These are phyloP conservation scores for Picochlorum sp. DNA, from an alignment of 139 green algal genomes.

Conservation along the genomic window DNA sequence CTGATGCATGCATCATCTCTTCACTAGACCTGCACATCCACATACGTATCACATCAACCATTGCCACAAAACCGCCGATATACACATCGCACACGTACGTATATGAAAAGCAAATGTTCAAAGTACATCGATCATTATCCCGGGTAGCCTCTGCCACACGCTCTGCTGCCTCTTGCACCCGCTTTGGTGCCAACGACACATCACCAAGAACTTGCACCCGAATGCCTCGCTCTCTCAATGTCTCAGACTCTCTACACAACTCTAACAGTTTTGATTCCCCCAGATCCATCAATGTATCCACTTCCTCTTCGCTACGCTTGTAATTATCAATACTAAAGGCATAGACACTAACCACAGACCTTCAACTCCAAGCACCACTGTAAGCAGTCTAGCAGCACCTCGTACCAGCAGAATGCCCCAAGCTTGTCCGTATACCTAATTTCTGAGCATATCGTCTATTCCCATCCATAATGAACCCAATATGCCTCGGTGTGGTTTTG, in stretches of 20 bases:
- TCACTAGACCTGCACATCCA: conserved; percentile 13
- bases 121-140: conserved; percentile 25
- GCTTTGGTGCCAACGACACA: conserved; percentile 49
- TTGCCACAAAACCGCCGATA: neutral
- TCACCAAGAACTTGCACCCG: conserved; percentile 72
- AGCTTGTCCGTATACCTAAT: conserved; percentile 20
- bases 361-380: conserved; percentile 86
- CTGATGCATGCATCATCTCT: conserved; percentile 21
- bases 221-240: conserved; percentile 52
- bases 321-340: conserved; percentile 97
- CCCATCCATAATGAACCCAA: conserved; percentile 96
- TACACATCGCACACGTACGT: conserved; percentile 35
- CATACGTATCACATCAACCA: neutral
- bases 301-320: conserved; percentile 59
- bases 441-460: conserved; percentile 77
- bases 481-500: conserved; percentile 54
- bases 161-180: conserved; percentile 57
- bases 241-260: conserved; percentile 48
- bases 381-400: conserved; percentile 64
- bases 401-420: conserved; percentile 61
- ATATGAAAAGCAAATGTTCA: conserved; percentile 95
- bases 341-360: conserved; percentile 79
- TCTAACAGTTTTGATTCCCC: conserved; percentile 63
- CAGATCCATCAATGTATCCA: conserved; percentile 73
- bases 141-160: conserved; percentile 57